These are phyloP conservation scores for Anethum foeniculum DNA, from an alignment of 140 eudicot genomes.

Conservation along the genomic window DNA sequence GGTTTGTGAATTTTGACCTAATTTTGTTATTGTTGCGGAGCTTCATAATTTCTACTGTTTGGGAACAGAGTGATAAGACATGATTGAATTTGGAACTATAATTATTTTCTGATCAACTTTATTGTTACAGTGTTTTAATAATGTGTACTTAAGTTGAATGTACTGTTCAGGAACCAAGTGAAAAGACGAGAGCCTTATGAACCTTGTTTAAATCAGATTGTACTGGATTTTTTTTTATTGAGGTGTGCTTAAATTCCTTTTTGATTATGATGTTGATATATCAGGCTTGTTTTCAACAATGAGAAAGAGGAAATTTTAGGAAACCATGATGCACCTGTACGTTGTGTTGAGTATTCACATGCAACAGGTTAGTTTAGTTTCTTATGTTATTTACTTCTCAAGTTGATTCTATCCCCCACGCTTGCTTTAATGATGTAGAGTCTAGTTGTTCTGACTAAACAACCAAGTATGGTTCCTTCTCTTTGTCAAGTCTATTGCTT, in stretches of 20 bases:
- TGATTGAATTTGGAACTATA: neutral
- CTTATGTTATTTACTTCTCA: neutral
- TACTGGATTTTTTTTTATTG: neutral
- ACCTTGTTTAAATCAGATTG: neutral
- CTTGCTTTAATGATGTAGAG: neutral
- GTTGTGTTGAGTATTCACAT: conserved; percentile 71
- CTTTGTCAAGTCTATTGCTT: neutral
- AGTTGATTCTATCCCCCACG: neutral
- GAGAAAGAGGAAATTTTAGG: conserved; percentile 79
- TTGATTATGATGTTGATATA: conserved; percentile 3
- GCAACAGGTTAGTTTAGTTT: conserved; percentile 56
- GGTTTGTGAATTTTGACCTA: neutral
- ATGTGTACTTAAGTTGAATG: neutral
- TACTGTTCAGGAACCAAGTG: neutral
- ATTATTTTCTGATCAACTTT: neutral
- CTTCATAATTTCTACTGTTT: neutral
- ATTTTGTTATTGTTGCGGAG: neutral
- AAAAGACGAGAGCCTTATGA: neutral
- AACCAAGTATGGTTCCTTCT: neutral
- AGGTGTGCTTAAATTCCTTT: neutral
- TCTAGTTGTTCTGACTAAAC: neutral
- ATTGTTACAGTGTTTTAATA: neutral
- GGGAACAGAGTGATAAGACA: neutral
- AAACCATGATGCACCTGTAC: conserved; percentile 78
- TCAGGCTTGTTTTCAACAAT: conserved; percentile 62